These are phyloP conservation scores for Kewa caespitosa DNA, from an alignment of 179 eudicot species.

Conservation along the genomic window DNA sequence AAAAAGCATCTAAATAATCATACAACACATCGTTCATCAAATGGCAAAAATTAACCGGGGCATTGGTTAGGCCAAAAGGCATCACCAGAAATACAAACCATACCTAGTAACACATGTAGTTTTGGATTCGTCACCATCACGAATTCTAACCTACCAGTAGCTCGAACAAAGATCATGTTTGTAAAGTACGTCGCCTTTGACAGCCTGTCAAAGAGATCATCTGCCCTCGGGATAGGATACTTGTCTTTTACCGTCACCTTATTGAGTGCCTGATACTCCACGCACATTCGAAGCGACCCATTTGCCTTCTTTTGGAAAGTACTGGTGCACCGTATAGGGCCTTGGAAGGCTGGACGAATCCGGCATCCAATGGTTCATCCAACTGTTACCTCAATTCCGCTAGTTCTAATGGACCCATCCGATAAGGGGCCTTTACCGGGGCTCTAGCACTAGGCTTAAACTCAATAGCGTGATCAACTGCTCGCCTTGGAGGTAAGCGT, in stretches of 20 bases:
- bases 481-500: too few species aligned
- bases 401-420: background rate
- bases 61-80: background rate
- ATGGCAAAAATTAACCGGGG: background rate
- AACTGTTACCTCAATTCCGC: background rate
- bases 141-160: too few species aligned
- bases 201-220: background rate
- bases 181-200: background rate
- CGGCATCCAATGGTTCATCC: background rate
- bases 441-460: too few species aligned
- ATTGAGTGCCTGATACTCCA: background rate
- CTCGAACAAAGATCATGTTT: background rate
- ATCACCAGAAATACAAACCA: background rate
- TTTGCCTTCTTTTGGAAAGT: background rate
- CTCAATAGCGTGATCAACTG: too few species aligned
- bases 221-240: background rate
- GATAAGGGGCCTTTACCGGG: too few species aligned
- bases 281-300: background rate
- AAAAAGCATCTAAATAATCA: background rate
- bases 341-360: background rate
- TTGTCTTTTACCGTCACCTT: too few species aligned
- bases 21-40: too few species aligned
- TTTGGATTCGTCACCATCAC: background rate
- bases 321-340: background rate
- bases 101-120: background rate